Evolutionary conservation across 768 basidiomycete genomes (phyloP), one percentile per base, ranked within the genome.

Genomic region (Rhizopogon vulgaris): DNA sequence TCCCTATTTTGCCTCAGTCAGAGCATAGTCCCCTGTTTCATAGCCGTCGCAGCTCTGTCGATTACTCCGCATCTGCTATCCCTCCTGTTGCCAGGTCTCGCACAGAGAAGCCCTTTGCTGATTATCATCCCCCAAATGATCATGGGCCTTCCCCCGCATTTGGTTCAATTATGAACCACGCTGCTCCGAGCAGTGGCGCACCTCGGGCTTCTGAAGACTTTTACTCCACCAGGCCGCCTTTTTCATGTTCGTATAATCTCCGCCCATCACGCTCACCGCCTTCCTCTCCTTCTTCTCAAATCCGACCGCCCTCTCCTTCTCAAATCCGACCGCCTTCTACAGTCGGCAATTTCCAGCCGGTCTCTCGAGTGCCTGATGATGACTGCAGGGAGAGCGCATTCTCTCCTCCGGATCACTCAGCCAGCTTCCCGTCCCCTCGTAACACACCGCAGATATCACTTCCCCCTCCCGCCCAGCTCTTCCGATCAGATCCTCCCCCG

Each of bases 381-480:
- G 56, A 51, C 1, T 52, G 55, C 14, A 30, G 34, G 24, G 47
- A 37, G 4, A 49, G 52, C 30, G 38, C 47, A 18, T 63, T 58
- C 39, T 50, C 43, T 40, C 42, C 63, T 1, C 57, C 47, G 0
- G 42, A 52, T 9, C 34, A 43, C 5, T 28, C 50, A n/a, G 32
- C 53, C 15, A 22, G 41, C 8, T 57, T 52, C 32, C 14, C 54
- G 1, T 48, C 58, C 45, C 58, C 57, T 3, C 60, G 41, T 37
- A 47, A 38, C 22, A 52, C 51, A 24, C 15, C 60, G 15, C 67
- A 59, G 7, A 56, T 70, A 22, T 69, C 63, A 30, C 59, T 70
- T 36, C 67, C 69, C n/a, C 69, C 67, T 8, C 61, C 68, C 22
- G 61, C 65, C 22, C 58, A 70, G 39, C 49, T 70, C 14, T 56